phyloP scores from a whole-genome alignment of 345 rosid species.

The Iberis pinnata region DNA sequence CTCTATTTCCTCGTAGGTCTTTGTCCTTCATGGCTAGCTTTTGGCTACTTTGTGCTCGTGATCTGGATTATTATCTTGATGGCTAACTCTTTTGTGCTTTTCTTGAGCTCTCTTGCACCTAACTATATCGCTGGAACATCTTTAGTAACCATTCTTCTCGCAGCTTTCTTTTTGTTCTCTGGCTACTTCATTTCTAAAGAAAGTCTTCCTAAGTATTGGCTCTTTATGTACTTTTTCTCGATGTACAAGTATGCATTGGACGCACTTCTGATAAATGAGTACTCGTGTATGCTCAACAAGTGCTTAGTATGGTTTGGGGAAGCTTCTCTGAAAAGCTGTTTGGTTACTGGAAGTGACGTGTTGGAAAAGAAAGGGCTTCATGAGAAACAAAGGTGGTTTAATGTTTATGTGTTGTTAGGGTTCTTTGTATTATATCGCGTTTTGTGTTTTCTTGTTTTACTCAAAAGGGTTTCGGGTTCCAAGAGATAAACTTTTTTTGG shows the following conservation, averaged over 20 bases:
- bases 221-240: conserved; percentile 85
- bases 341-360: conserved; percentile 67
- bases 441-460: conserved; percentile 61
- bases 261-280: conserved; percentile 79
- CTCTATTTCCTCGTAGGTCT: conserved; percentile 87
- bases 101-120: conserved; percentile 81
- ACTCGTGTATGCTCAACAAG: conserved; percentile 57
- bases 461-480: conserved; percentile 67
- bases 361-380: conserved; percentile 58
- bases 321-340: conserved; percentile 37
- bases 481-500: conserved; percentile 31
- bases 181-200: conserved; percentile 83
- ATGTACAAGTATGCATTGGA: conserved; percentile 93
- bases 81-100: conserved; percentile 89
- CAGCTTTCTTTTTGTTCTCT: conserved; percentile 83
- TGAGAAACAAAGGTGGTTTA: conserved; percentile 62
- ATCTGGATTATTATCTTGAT: conserved; percentile 69
- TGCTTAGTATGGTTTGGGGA: conserved; percentile 67
- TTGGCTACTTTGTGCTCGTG: conserved; percentile 61
- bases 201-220: conserved; percentile 83
- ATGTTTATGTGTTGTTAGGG: conserved; percentile 64
- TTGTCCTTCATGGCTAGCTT: conserved; percentile 68
- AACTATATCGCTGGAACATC: conserved; percentile 92
- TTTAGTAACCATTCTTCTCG: conserved; percentile 59
- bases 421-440: conserved; percentile 79